Base-by-base conservation (phyloP, 352 stramenopile genomes). In the Phytopythium chamaehyphon region DNA sequence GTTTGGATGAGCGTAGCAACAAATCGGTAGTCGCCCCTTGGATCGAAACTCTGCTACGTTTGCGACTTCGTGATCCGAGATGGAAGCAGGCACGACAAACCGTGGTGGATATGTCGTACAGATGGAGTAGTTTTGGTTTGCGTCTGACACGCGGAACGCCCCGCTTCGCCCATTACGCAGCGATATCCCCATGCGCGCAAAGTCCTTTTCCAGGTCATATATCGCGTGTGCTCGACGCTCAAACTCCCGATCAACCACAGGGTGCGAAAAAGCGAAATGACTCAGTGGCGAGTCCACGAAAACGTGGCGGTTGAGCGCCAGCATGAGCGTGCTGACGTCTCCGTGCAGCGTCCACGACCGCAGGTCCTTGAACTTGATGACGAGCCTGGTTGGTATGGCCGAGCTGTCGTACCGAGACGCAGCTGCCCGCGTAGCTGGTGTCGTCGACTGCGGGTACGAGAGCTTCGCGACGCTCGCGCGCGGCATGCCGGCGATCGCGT, bases 301-400 rank as follows among this genome's bases (percentile, higher is more conserved):
- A 6, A 79, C 79, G 52, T 83, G 68, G 12, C 82, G 75, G 35
- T 88, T 89, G 43, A 94, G 67, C 31, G 65, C 77, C 33, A 71
- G 66, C 69, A 94, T 76, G 47, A 94, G 64, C 50, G 73, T 55
- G 0, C 51, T 59, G 12, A 90, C 64, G 38, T 93, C 76, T 19
- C 84, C 84, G n/a, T 55, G 52, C 4, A 94, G 55, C 22, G 64
- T 81, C 84, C 84, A 94, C 12, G 71, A 68, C 0, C 78, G 68
- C 26, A 90, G 59, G 51, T 91, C 80, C 45, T 90, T 90, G 49
- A 92, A 93, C 61, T 90, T 86, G 51, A 94, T 39, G 35, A 91
- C 73, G 9, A 94, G 59, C 48, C 80, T 65, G 11, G 74, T 74
- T 6, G 77, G 82, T 16, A 68, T 50, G 10, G 62, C 37, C 0